A percentile compares a stretch with the other conserved stretches of the same genome.
Conservation (phyloP, 371 early-diverging fungal species). For the Phascolomyces articulosus region DNA sequence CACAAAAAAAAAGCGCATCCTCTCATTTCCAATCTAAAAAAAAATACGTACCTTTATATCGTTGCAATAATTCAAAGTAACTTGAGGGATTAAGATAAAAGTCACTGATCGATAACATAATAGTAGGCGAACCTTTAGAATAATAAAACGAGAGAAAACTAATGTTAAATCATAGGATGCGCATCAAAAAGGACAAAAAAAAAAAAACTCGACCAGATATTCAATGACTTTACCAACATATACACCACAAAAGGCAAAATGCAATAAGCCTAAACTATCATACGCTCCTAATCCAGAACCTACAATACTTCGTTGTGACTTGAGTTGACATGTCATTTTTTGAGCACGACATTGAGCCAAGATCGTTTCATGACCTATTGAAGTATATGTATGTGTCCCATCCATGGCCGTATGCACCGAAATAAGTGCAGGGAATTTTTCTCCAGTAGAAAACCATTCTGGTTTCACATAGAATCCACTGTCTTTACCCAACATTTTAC, state of each 20-base stretch:
- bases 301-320: slow-evolving; percentile 64
- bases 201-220: not conserved
- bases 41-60: slow-evolving; percentile 53
- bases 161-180: too few relatives aligned
- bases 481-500: slow-evolving; percentile 58
- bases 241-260: slow-evolving; percentile 73
- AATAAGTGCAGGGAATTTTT: slow-evolving; percentile 51
- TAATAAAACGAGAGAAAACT: not conserved
- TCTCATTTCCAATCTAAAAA: too few relatives aligned
- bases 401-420: slow-evolving; percentile 58
- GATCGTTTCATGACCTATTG: slow-evolving; percentile 67
- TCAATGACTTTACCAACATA: slow-evolving; percentile 59
- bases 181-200: not conserved
- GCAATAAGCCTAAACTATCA: slow-evolving; percentile 77
- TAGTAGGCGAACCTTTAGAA: slow-evolving; percentile 29
- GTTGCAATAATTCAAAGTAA: slow-evolving; percentile 70
- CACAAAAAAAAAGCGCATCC: too few relatives aligned
- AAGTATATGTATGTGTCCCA: slow-evolving; percentile 59
- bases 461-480: slow-evolving; percentile 55
- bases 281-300: slow-evolving; percentile 66
- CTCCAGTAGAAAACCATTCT: slow-evolving; percentile 34
- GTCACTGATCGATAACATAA: slow-evolving; percentile 32
- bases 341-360: slow-evolving; percentile 80
- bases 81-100: slow-evolving; percentile 45
- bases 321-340: slow-evolving; percentile 79